Evolutionary conservation across 75 land plant species (phyloP).

Genomic region (Picea glauca): DNA sequence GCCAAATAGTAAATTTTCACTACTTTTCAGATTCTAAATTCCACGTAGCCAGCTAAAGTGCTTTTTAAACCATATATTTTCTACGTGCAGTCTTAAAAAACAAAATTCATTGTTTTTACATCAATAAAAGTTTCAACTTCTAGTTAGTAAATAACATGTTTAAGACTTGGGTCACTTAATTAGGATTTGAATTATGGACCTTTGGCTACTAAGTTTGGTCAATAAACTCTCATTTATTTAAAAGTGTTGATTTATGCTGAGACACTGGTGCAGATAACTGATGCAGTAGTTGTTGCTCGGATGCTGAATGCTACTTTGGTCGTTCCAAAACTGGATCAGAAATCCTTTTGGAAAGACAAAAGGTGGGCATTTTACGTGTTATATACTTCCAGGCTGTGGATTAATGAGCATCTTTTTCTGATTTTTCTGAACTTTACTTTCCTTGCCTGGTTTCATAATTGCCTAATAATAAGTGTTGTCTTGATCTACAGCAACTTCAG

Average conservation of each 20-base stretch:
- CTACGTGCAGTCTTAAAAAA: too few species aligned
- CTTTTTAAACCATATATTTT: too few species aligned
- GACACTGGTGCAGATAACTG: conserved; percentile 59
- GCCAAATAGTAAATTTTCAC: too few species aligned
- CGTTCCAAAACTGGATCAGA: conserved; percentile 82
- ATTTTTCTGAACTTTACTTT: neutral
- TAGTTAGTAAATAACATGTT: too few species aligned
- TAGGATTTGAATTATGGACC: neutral
- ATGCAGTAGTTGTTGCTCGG: conserved; percentile 96
- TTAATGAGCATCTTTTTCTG: neutral
- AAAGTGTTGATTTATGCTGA: neutral
- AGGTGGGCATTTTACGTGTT: conserved; percentile 17
- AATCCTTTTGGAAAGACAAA: conserved; percentile 90
- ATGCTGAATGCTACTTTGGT: conserved; percentile 94
- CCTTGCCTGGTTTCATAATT: neutral
- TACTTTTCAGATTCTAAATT: neutral
- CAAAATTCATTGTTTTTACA: too few species aligned
- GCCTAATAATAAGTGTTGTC: conserved; percentile 7
- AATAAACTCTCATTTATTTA: neutral
- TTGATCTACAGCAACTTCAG: conserved; percentile 66
- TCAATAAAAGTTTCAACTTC: too few species aligned
- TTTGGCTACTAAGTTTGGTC: neutral
- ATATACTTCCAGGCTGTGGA: neutral
- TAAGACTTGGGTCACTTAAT: neutral
- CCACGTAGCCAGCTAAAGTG: neutral